Conservation (phyloP, 331 rosid genomes). For the Phaseolus coccineus region DNA sequence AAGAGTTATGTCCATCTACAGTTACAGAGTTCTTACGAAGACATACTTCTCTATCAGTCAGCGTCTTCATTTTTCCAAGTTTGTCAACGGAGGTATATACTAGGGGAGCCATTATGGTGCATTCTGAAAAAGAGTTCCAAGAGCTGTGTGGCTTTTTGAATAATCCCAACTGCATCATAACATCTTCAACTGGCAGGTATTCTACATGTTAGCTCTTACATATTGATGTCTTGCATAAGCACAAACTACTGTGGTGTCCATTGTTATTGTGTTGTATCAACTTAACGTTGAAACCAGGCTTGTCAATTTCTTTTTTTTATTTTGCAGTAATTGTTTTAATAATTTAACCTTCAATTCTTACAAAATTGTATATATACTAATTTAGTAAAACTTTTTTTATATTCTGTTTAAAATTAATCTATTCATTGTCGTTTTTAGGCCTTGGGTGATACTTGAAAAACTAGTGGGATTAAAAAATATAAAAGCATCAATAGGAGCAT, state of each 20-base stretch:
- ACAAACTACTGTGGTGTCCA: neutral
- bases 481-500: conserved; percentile 52
- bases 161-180: conserved; percentile 58
- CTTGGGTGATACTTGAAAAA: conserved; percentile 73
- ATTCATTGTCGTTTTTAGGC: conserved; percentile 61
- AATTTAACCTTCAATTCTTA: conserved; percentile 1
- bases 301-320: neutral
- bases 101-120: conserved; percentile 58
- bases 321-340: neutral
- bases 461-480: conserved; percentile 43
- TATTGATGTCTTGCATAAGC: conserved; percentile 7
- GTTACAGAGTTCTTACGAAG: conserved; percentile 58
- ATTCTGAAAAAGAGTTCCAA: conserved; percentile 51
- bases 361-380: conserved; percentile 5
- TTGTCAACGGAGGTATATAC: conserved; percentile 52
- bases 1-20: conserved; percentile 50
- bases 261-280: neutral
- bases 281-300: conserved; percentile 1
- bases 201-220: conserved; percentile 14
- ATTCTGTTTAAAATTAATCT: conserved; percentile 27
- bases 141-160: conserved; percentile 61
- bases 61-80: conserved; percentile 61
- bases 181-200: conserved; percentile 80
- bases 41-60: conserved; percentile 56
- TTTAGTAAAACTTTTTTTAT: conserved; percentile 26